Conservation (phyloP, 2,329 filamentous ascomycete genomes). For the Aspergillus pseudoviridinutans region DNA sequence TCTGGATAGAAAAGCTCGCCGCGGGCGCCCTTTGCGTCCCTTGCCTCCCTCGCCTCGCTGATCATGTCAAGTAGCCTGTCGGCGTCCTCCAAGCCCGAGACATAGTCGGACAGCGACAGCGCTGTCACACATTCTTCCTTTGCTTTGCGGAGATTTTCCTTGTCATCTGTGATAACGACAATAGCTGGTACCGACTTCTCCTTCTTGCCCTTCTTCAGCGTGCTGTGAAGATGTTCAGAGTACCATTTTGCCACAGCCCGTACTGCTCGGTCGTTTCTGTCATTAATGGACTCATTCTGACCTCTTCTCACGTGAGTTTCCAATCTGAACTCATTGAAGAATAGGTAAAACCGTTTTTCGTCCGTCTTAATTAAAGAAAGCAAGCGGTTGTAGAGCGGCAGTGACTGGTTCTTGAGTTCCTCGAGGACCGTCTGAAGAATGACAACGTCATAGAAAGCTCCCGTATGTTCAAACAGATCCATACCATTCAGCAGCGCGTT, state of each 20-base stretch:
- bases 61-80: slow-evolving; percentile 92
- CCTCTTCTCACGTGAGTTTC: slow-evolving; percentile 81
- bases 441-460: slow-evolving; percentile 93
- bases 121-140: slow-evolving; percentile 67
- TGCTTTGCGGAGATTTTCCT: slow-evolving; percentile 78
- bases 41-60: slow-evolving; percentile 68
- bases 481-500: slow-evolving; percentile 94
- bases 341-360: slow-evolving; percentile 96
- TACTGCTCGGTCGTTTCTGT: slow-evolving; percentile 91
- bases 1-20: slow-evolving; percentile 78
- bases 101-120: slow-evolving; percentile 69
- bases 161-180: slow-evolving; percentile 92
- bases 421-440: slow-evolving; percentile 94
- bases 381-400: slow-evolving; percentile 91
- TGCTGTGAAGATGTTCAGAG: slow-evolving; percentile 68
- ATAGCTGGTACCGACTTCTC: slow-evolving; percentile 64
- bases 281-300: slow-evolving; percentile 83
- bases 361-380: slow-evolving; percentile 89
- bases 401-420: slow-evolving; percentile 86
- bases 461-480: slow-evolving; percentile 91
- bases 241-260: slow-evolving; percentile 88
- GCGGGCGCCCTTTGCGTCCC: slow-evolving; percentile 61
- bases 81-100: slow-evolving; percentile 76
- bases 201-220: slow-evolving; percentile 50
- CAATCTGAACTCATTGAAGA: slow-evolving; percentile 95